Percentiles rank a stretch among this genome's conserved stretches.
Conservation (phyloP, 805 yeast species). For the Cyberlindnera xishuangbannaensis region DNA sequence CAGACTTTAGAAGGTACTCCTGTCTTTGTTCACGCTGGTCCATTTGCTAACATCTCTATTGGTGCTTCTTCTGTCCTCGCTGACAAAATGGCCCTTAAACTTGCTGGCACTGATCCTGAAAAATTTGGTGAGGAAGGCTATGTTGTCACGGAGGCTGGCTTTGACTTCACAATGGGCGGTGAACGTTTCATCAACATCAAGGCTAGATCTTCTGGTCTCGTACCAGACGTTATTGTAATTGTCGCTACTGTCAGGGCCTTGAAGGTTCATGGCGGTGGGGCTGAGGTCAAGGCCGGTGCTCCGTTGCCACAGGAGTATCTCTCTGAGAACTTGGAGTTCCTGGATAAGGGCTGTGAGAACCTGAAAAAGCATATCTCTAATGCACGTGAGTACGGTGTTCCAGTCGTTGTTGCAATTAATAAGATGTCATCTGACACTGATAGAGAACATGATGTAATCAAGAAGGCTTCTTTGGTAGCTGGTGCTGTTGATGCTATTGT, state of each 20-base stretch:
- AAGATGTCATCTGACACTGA: constrained; percentile 69
- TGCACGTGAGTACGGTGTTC: constrained; percentile 66
- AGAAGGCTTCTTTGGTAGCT: constrained; percentile 61
- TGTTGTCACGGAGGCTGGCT: constrained; percentile 85
- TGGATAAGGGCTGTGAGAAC: constrained; percentile 66
- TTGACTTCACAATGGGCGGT: constrained; percentile 91
- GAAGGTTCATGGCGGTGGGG: constrained; percentile 86
- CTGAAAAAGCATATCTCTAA: constrained; percentile 72
- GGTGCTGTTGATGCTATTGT: constrained; percentile 78
- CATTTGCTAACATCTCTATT: constrained; percentile 81
- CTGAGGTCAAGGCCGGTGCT: constrained; percentile 82
- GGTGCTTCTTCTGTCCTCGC: constrained; percentile 84
- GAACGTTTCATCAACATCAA: constrained; percentile 80
- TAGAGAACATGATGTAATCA: constrained; percentile 62
- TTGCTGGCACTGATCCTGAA: constrained; percentile 58
- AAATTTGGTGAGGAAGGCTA: constrained; percentile 53
- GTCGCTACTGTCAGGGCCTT: constrained; percentile 84
- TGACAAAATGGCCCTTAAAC: constrained; percentile 73
- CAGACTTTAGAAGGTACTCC: constrained; percentile 88
- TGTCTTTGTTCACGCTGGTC: constrained; percentile 84
- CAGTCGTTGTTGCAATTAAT: constrained; percentile 79
- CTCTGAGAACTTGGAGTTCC: constrained; percentile 64
- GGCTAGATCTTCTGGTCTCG: constrained; percentile 74
- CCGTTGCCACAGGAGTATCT: constrained; percentile 69
- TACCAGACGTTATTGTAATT: constrained; percentile 71